Conservation (phyloP, 129 eudicot genomes). For the Calendula officinalis region DNA sequence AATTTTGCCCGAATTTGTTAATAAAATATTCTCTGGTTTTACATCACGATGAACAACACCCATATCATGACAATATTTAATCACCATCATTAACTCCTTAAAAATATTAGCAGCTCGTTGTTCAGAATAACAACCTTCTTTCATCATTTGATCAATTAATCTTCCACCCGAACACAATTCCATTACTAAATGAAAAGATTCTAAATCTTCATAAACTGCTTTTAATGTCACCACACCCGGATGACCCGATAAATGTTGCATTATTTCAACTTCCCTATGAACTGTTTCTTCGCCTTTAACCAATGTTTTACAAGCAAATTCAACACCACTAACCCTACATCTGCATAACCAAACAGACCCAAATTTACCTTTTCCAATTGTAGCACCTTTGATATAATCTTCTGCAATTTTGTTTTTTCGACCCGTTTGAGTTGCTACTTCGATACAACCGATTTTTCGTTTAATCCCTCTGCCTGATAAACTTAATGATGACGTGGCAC, state of each 20-base stretch:
- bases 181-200: slow-evolving; percentile 49
- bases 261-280: slow-evolving; percentile 66
- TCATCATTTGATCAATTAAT: slow-evolving; percentile 60
- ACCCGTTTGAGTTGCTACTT: slow-evolving; percentile 53
- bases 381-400: slow-evolving; percentile 44
- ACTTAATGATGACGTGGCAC: slow-evolving; percentile 45
- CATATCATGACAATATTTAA: slow-evolving; percentile 74
- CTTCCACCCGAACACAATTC: slow-evolving; percentile 71
- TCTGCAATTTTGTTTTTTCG: slow-evolving; percentile 58
- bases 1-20: slow-evolving; percentile 49
- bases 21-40: slow-evolving; percentile 67
- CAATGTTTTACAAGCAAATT: slow-evolving; percentile 63
- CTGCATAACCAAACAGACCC: slow-evolving; percentile 34
- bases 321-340: slow-evolving; percentile 44
- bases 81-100: slow-evolving; percentile 55
- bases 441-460: slow-evolving; percentile 70
- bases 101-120: slow-evolving; percentile 57
- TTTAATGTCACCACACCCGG: slow-evolving; percentile 61
- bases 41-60: slow-evolving; percentile 68
- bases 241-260: slow-evolving; percentile 75
- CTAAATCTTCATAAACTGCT: slow-evolving; percentile 41
- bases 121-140: slow-evolving; percentile 50
- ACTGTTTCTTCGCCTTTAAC: slow-evolving; percentile 65
- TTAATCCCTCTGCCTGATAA: slow-evolving; percentile 55
- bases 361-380: slow-evolving; percentile 60